phyloP scores from a whole-genome alignment of 1,284 basidiomycete species.

The Ceratobasidium sp. region DNA sequence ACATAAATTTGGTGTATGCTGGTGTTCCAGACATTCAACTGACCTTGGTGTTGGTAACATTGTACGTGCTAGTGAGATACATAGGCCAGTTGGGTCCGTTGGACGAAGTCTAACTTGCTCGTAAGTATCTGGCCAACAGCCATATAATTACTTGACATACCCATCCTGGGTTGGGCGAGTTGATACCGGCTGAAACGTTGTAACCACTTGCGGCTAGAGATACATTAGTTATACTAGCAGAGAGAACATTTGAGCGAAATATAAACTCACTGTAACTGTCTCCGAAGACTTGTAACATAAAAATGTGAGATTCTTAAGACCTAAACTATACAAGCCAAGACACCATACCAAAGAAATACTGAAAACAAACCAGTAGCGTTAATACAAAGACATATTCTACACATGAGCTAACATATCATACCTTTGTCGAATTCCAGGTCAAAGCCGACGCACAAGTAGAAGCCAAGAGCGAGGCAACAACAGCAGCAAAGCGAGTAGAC shows the following conservation, averaged over 20 bases:
- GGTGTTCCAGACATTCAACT: constrained; percentile 9
- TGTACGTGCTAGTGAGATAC: constrained; percentile 66
- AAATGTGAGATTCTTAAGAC: background rate
- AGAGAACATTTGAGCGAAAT: background rate
- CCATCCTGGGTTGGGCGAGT: constrained; percentile 64
- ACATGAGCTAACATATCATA: constrained; percentile 42
- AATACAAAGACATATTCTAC: background rate
- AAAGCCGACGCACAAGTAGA: constrained; percentile 46
- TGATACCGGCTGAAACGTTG: constrained; percentile 66
- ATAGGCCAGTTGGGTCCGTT: constrained; percentile 74
- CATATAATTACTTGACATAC: constrained; percentile 53
- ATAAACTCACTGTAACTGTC: constrained; percentile 55
- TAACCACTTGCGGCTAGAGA: constrained; percentile 58
- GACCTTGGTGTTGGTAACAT: constrained; percentile 65
- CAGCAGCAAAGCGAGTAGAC: background rate
- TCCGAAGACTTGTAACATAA: constrained; percentile 52
- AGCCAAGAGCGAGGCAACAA: constrained; percentile 3
- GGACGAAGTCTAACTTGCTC: constrained; percentile 60
- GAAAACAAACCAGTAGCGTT: background rate
- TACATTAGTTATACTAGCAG: background rate
- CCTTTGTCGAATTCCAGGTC: constrained; percentile 58
- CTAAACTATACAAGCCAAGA: background rate
- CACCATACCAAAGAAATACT: constrained; percentile 20
- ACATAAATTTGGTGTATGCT: constrained; percentile 6
- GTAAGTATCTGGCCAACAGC: background rate